These are phyloP conservation scores for Komagataella pseudopastoris DNA, from an alignment of 805 yeast genomes.

Conservation along the genomic window DNA sequence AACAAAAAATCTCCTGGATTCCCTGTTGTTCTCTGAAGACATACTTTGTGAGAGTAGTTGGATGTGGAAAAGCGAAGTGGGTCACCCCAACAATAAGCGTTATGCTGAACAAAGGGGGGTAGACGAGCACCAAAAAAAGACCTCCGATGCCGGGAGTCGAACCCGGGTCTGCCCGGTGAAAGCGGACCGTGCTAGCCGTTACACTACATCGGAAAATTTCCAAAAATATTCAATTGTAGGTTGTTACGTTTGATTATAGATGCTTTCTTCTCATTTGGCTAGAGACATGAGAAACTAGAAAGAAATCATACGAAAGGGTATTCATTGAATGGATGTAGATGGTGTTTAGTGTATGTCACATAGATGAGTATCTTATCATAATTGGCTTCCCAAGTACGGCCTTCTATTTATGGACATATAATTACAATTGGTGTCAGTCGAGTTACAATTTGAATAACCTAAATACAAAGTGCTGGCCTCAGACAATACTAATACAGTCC, in stretches of 20 bases:
- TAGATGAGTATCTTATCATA: no score
- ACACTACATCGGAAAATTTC: conserved; percentile 57
- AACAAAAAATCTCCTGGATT: background rate
- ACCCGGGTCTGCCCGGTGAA: conserved; percentile 81
- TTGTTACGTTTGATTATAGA: no score
- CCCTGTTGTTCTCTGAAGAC: background rate
- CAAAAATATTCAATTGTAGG: background rate
- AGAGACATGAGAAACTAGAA: no score
- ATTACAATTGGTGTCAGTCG: no score
- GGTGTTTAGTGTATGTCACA: no score
- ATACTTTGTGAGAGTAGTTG: background rate
- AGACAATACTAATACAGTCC: background rate
- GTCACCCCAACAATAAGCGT: background rate
- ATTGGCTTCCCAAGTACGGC: no score
- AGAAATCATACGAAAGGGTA: no score
- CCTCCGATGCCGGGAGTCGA: conserved; percentile 80
- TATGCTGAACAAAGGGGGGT: background rate
- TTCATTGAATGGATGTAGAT: no score
- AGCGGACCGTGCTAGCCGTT: conserved; percentile 82
- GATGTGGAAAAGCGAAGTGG: background rate
- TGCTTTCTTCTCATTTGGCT: no score
- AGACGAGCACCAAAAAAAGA: background rate
- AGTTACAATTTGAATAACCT: background rate
- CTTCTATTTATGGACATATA: no score
- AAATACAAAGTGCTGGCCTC: background rate